Conservation (phyloP, 345 rosid species). For the Eucalyptus erythrocorys region DNA sequence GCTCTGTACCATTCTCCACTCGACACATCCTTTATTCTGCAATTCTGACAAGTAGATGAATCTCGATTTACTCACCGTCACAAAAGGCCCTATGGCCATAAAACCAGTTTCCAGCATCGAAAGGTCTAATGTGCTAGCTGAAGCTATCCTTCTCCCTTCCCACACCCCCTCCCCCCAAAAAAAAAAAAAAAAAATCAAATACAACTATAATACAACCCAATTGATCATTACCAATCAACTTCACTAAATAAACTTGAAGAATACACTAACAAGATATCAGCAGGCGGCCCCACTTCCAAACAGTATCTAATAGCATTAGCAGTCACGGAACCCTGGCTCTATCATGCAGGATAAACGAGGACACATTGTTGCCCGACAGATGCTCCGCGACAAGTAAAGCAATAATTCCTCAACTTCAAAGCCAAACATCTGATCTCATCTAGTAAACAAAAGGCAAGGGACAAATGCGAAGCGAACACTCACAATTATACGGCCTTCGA, state of each 20-base stretch:
- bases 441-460: neutral
- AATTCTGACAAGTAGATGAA: neutral
- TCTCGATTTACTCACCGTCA: neutral
- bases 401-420: neutral
- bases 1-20: neutral
- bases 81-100: neutral
- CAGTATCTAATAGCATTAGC: neutral
- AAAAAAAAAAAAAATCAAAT: too few species aligned
- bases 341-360: neutral
- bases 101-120: neutral
- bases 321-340: neutral
- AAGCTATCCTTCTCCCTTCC: neutral
- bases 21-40: neutral
- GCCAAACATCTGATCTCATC: neutral
- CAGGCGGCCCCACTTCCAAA: neutral
- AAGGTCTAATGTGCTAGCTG: neutral
- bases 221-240: neutral
- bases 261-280: neutral
- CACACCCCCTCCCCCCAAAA: too few species aligned
- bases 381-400: neutral
- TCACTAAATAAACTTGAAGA: neutral
- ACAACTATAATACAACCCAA: neutral
- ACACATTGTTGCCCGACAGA: neutral
- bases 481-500: slow-evolving; percentile 72
- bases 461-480: neutral